Base-by-base conservation (phyloP, 2,329 filamentous ascomycete species). In the Venturia nashicola region DNA sequence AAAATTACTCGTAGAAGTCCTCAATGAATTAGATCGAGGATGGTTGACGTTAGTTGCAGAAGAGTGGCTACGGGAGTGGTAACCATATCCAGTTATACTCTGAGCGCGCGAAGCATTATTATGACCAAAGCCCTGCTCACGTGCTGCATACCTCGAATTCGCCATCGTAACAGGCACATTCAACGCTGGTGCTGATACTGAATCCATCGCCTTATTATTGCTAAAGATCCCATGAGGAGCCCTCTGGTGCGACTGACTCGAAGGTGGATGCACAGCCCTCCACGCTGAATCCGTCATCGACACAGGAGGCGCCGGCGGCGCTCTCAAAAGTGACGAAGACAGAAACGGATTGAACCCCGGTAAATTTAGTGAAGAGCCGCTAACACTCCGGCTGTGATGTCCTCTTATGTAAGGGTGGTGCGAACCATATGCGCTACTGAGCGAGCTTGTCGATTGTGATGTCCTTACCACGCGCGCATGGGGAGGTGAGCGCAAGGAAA, bases 201-300 rank as follows among this genome's bases (percentile, higher is more conserved):
- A 2, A 0, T 5, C n/a, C 8, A 27, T 27, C 27, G 27, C 27
- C 27, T 27, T 27, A 27, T n/a, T 34, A 8, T 7, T 46, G 7
- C 6, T 3, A 27, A 40, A 40, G n/a, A 20, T 16, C 6, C 8
- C 14, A n/a, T 40, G 16, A 43, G 59, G 34, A 1, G 36, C 12
- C 14, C 11, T 14, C 14, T 61, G 42, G 2, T 43, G 60, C 27
- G 48, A 61, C 34, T 61, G 60, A 27, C 44, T 16, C 1, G 9
- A 43, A 16, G 60, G 60, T 6, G 60, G 60, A 39, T 62, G 60
- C 32, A 62, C 34, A n/a, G 60, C 60, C 43, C 18, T 16, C 42
- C 40, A 62, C 27, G 40, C 42, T 14, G 60, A 62, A n/a, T 51
- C 60, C 20, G 42, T 27, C 39, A 32, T 61, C 9, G 40, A 12